Evolutionary conservation across 2,329 filamentous ascomycete species (phyloP).

Genomic region (Xylariaceae sp.): DNA sequence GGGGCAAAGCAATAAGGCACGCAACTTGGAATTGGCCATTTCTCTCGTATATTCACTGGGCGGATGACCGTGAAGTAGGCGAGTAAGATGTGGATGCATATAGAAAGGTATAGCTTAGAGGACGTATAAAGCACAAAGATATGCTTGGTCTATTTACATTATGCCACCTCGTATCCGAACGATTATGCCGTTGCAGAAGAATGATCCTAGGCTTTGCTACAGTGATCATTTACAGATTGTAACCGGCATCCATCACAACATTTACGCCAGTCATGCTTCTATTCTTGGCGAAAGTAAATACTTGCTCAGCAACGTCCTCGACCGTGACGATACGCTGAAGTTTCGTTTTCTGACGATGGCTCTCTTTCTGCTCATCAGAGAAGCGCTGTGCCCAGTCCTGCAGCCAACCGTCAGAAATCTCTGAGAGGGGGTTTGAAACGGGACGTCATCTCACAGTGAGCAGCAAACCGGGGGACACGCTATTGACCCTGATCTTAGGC

Average conservation of each 20-base stretch:
- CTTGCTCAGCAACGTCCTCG: conserved; percentile 59
- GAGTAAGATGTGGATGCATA: conserved; percentile 41
- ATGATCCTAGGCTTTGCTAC: background rate
- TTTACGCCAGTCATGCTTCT: conserved; percentile 57
- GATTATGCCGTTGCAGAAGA: no score
- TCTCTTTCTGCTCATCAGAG: conserved; percentile 57
- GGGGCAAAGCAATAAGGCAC: conserved; percentile 51
- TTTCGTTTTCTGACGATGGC: conserved; percentile 55
- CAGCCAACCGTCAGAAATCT: conserved; percentile 19
- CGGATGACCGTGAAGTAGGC: conserved; percentile 56
- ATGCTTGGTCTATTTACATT: background rate
- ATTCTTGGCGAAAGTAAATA: conserved; percentile 51
- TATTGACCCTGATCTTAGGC: conserved; percentile 62
- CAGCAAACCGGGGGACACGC: conserved; percentile 57
- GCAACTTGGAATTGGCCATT: conserved; percentile 52
- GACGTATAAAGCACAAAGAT: no score
- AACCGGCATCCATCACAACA: conserved; percentile 52
- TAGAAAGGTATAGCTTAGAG: background rate
- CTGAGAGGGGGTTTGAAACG: background rate
- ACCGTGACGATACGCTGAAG: conserved; percentile 62
- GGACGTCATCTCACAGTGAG: conserved; percentile 44
- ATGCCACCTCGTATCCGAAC: background rate
- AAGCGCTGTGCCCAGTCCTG: conserved; percentile 67
- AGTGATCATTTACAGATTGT: conserved; percentile 20
- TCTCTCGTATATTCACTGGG: conserved; percentile 52